Evolutionary conservation across 257 asterid species (phyloP), one percentile per base, ranked within the genome.

Genomic region (Nicotiana benthamiana): DNA sequence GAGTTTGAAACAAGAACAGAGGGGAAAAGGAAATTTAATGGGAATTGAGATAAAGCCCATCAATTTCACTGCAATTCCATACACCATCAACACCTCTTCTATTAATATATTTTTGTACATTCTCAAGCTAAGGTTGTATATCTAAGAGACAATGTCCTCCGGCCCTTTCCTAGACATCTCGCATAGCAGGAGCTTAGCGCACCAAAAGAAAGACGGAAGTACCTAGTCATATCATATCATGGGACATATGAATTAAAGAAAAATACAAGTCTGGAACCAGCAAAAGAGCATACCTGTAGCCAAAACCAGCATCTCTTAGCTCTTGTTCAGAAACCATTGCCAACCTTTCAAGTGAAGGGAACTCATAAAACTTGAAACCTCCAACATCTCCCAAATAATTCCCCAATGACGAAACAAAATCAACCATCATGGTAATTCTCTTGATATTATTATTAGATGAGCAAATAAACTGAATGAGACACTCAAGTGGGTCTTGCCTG

Each of bases 361-460:
- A 94, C 89, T 92, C 94, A 53, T 87, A 88, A 82, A 96, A 96
- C 17, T 89, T 87, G 54, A 57, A 87, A 53, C 93, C 98, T 53
- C 86, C 97, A 54, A 95, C 99, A 86, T 63, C 82, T 82, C 99
- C 98, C 87, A 93, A 82, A 81, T 75, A 84, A 54, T 70, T 87
- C 85, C 99, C 98, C 79, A 90, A 84, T 0, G 94, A 89, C 8
- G 97, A 93, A 30, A 96, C 75, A 62, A 91, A 93, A 88, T 92
- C 98, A 60, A 96, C 98, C 98, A 96, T 96, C 74, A 88, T 89
- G 0, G 97, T 88, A 86, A 95, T 95, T 86, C 99, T 93, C 89
- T 81, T 84, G 16, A 95, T 95, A 79, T 93, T 90, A 80, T 95
- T 95, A 81, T 95, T 95, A 22, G 99, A 93, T 0, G 99, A 95